phyloP scores from a whole-genome alignment of 306 rosid genomes.

The Citrullus amarus region DNA sequence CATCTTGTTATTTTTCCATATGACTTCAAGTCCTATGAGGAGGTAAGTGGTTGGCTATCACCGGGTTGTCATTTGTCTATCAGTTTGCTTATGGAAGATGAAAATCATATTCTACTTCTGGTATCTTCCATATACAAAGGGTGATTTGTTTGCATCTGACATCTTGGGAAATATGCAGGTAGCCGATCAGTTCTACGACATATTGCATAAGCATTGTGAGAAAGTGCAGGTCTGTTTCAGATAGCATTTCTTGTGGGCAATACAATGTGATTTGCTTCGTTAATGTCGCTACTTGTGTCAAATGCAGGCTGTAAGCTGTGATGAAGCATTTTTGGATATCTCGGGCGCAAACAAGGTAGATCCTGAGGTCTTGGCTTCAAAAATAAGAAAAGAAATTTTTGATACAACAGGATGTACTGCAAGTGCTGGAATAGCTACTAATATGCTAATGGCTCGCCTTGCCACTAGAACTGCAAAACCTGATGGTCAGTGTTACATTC shows the following conservation, averaged over 20 bases:
- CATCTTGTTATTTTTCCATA: conserved; percentile 65
- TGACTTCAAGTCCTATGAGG: conserved; percentile 88
- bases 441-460: conserved; percentile 93
- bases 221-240: conserved; percentile 64
- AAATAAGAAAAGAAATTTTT: conserved; percentile 62
- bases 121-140: not conserved
- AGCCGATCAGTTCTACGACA: conserved; percentile 76
- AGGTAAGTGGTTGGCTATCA: conserved; percentile 28
- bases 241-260: not conserved
- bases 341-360: conserved; percentile 42
- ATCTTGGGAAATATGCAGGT: conserved; percentile 49
- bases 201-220: conserved; percentile 63
- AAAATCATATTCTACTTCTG: not conserved
- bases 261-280: conserved; percentile 4
- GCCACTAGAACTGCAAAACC: conserved; percentile 96
- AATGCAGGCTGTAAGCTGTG: conserved; percentile 91
- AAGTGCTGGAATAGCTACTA: conserved; percentile 77
- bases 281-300: conserved; percentile 10
- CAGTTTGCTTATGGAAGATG: conserved; percentile 7
- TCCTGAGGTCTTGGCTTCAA: conserved; percentile 58
- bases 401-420: conserved; percentile 77
- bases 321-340: conserved; percentile 84
- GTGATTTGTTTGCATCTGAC: not conserved
- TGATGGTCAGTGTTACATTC: conserved; percentile 74
- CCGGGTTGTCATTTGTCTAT: conserved; percentile 2